Conservation (phyloP, 768 basidiomycete species). For the Pseudohyphozyma bogoriensis region DNA sequence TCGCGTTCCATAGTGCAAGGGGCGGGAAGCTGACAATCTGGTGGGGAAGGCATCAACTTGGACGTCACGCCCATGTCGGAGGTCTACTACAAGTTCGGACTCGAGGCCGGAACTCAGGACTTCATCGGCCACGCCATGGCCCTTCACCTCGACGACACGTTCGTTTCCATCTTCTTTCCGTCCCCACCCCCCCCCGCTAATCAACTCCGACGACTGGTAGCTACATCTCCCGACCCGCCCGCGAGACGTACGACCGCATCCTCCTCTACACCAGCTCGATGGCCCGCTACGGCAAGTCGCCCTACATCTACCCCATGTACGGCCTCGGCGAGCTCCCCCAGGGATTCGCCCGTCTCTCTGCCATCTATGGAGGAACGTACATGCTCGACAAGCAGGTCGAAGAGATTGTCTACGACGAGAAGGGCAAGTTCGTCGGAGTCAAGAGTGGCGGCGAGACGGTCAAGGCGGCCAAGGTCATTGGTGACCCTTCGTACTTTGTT, state of each 20-base stretch:
- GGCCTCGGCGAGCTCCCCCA: constrained; percentile 98
- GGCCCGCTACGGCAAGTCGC: constrained; percentile 98
- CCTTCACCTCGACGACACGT: constrained; percentile 95
- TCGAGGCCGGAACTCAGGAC: constrained; percentile 95
- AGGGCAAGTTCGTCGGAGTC: constrained; percentile 88
- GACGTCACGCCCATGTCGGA: constrained; percentile 86
- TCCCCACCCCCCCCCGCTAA: not conserved
- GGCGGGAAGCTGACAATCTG: not conserved
- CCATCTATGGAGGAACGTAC: constrained; percentile 98
- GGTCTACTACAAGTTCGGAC: constrained; percentile 92
- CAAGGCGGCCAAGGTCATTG: constrained; percentile 94
- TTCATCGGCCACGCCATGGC: constrained; percentile 99
- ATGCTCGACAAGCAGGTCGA: constrained; percentile 97
- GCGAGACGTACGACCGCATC: constrained; percentile 84
- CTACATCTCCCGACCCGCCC: constrained; percentile 85
- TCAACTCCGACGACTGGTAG: constrained; percentile 40
- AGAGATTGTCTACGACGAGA: constrained; percentile 70
- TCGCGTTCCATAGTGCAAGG: too few species aligned
- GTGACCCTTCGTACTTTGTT: constrained; percentile 94
- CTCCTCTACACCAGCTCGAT: constrained; percentile 95
- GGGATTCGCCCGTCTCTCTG: constrained; percentile 92
- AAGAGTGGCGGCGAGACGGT: constrained; percentile 80
- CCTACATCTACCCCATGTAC: constrained; percentile 98
- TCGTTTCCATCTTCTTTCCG: constrained; percentile 37
- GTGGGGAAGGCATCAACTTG: constrained; percentile 60